Conservation (phyloP, 108 stramenopile genomes). For the Pseudonitzschia delicatissima region DNA sequence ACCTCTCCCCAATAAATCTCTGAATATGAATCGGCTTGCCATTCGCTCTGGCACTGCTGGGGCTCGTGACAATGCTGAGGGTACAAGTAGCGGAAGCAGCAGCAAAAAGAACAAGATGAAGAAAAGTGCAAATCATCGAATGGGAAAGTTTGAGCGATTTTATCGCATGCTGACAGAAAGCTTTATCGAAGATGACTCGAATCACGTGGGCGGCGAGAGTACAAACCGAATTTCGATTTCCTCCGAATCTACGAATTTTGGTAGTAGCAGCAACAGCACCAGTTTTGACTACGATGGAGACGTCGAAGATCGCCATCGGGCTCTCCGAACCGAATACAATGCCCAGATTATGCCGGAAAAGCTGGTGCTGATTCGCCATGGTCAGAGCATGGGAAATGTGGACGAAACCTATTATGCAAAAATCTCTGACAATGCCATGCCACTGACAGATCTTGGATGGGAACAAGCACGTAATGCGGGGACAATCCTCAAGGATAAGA, state of each 20-base stretch:
- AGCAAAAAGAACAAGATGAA: background rate
- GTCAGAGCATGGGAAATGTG: slow-evolving; percentile 81
- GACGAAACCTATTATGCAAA: slow-evolving; percentile 72
- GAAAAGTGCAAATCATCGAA: background rate
- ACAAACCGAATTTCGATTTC: too few relatives aligned
- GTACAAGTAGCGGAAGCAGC: background rate
- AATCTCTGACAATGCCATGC: slow-evolving; percentile 84
- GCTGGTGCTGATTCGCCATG: slow-evolving; percentile 80
- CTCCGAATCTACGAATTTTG: too few relatives aligned
- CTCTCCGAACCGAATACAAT: slow-evolving; percentile 58
- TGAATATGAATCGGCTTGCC: too few relatives aligned
- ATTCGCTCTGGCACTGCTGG: too few relatives aligned
- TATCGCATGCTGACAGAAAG: background rate
- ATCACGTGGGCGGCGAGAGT: too few relatives aligned
- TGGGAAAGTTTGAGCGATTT: slow-evolving; percentile 1
- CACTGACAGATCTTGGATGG: slow-evolving; percentile 76
- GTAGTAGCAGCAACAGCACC: too few relatives aligned
- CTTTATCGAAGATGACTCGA: background rate
- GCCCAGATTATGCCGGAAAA: slow-evolving; percentile 76
- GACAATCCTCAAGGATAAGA: slow-evolving; percentile 46
- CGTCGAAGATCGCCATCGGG: slow-evolving; percentile 5
- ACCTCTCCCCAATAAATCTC: too few relatives aligned
- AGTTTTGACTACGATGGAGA: background rate
- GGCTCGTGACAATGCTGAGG: too few relatives aligned
- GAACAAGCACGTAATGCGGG: slow-evolving; percentile 77